phyloP scores from a whole-genome alignment of 1,284 basidiomycete species.

The Porodaedalea pini region DNA sequence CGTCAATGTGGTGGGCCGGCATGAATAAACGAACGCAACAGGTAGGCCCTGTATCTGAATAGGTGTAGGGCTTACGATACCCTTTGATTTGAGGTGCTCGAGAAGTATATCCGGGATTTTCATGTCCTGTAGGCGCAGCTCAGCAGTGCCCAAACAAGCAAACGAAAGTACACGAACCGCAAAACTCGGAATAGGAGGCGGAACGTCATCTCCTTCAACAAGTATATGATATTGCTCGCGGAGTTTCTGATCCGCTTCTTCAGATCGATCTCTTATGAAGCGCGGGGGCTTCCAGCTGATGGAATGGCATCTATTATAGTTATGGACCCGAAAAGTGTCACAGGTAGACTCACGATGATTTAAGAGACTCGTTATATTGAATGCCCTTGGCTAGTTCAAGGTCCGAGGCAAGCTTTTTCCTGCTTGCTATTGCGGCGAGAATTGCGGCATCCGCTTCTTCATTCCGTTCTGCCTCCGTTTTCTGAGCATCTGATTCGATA shows the following conservation, averaged over 20 bases:
- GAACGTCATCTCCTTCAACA: constrained; percentile 88
- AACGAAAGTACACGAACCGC: constrained; percentile 46
- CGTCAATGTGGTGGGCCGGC: too few relatives aligned
- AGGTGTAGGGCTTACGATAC: constrained; percentile 86
- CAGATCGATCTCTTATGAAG: constrained; percentile 72
- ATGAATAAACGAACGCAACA: constrained; percentile 63
- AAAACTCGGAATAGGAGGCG: constrained; percentile 92
- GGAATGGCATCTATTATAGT: constrained; percentile 15
- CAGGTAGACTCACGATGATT: constrained; percentile 60
- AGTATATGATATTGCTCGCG: constrained; percentile 92
- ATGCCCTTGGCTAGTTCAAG: constrained; percentile 93
- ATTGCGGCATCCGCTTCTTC: constrained; percentile 90
- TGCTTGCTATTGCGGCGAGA: constrained; percentile 85
- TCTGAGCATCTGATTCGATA: constrained; percentile 70
- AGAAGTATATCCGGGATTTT: constrained; percentile 88
- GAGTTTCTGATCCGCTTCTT: constrained; percentile 69
- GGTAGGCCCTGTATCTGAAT: constrained; percentile 98
- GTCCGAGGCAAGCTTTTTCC: constrained; percentile 88
- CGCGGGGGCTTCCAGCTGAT: constrained; percentile 83
- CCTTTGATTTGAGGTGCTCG: constrained; percentile 78
- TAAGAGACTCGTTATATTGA: constrained; percentile 82
- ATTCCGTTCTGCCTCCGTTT: constrained; percentile 78
- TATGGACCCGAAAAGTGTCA: background rate
- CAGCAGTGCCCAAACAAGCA: background rate
- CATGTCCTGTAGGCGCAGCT: constrained; percentile 73